Conservation (phyloP, 1,139 yeast species). For the Groenewaldozyma auringiensis region DNA sequence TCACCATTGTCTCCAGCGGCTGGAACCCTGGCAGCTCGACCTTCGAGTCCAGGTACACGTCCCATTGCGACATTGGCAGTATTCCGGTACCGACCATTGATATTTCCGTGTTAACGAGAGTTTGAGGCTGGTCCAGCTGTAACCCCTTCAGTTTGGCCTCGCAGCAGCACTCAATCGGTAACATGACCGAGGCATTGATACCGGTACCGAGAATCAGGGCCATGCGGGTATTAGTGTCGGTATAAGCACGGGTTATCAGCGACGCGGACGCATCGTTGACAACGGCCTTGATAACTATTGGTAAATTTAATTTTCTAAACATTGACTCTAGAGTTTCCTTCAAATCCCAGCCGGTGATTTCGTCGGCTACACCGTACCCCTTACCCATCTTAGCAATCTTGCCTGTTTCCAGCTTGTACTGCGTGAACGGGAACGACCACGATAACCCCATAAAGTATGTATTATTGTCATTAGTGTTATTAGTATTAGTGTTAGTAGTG, state of each 20-base stretch:
- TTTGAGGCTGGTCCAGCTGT: slow-evolving; percentile 8
- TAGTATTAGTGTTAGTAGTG: slow-evolving; percentile 36
- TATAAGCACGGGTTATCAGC: slow-evolving; percentile 67
- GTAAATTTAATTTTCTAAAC: slow-evolving; percentile 43
- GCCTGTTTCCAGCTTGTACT: slow-evolving; percentile 52
- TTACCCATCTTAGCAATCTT: slow-evolving; percentile 83
- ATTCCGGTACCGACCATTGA: slow-evolving; percentile 32
- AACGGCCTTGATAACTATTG: slow-evolving; percentile 64
- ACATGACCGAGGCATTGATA: slow-evolving; percentile 48
- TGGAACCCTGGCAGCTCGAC: slow-evolving; percentile 76
- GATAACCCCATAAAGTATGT: slow-evolving; percentile 24
- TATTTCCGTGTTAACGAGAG: slow-evolving; percentile 30
- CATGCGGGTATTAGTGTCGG: slow-evolving; percentile 54
- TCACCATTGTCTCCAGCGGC: slow-evolving; percentile 76
- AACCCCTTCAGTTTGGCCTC: slow-evolving; percentile 6
- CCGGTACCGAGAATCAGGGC: slow-evolving; percentile 92
- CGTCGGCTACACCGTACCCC: slow-evolving; percentile 66
- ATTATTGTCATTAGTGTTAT: slow-evolving; percentile 23
- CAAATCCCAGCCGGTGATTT: slow-evolving; percentile 68
- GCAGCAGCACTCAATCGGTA: slow-evolving; percentile 17
- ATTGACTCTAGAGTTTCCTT: slow-evolving; percentile 55
- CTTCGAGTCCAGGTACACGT: slow-evolving; percentile 52
- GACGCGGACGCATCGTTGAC: slow-evolving; percentile 91
- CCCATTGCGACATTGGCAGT: slow-evolving; percentile 69
- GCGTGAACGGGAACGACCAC: slow-evolving; percentile 29